Conservation (phyloP, 331 rosid species). For the Acacia pycnantha region DNA sequence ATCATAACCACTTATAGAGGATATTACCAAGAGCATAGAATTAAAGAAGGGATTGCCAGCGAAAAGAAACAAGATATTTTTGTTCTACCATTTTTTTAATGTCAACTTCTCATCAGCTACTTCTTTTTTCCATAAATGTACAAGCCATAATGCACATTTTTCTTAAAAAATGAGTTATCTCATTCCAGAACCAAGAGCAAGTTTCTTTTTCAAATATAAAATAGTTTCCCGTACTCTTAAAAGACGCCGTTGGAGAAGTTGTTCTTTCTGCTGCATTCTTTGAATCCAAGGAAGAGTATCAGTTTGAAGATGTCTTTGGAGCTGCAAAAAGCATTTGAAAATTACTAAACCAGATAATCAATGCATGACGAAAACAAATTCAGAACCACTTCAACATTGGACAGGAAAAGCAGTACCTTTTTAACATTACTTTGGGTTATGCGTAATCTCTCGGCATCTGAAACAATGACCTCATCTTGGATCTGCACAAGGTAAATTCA, state of each 20-base stretch:
- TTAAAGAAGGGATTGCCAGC: background rate
- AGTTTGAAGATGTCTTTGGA: conserved; percentile 94
- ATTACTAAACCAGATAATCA: conserved; percentile 12
- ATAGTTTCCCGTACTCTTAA: conserved; percentile 58
- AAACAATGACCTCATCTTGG: conserved; percentile 94
- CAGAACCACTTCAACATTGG: conserved; percentile 10
- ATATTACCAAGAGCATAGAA: conserved; percentile 1
- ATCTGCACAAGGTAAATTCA: conserved; percentile 55
- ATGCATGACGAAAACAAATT: background rate
- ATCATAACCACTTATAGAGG: background rate
- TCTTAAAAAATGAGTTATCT: background rate
- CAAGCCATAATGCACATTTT: background rate
- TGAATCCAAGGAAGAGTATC: conserved; percentile 92
- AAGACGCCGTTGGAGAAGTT: conserved; percentile 87
- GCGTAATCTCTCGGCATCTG: conserved; percentile 88
- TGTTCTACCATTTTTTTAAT: background rate
- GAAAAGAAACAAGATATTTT: conserved; percentile 12
- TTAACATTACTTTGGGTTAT: conserved; percentile 95
- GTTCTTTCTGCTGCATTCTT: conserved; percentile 89
- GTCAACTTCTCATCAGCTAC: background rate
- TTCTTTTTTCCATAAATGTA: background rate
- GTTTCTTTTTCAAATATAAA: conserved; percentile 21
- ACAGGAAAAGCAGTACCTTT: conserved; percentile 51
- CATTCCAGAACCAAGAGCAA: conserved; percentile 1
- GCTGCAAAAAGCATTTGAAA: conserved; percentile 49